These are phyloP conservation scores for Saccharomyces paradoxus DNA, from an alignment of 805 yeast species.

Conservation along the genomic window DNA sequence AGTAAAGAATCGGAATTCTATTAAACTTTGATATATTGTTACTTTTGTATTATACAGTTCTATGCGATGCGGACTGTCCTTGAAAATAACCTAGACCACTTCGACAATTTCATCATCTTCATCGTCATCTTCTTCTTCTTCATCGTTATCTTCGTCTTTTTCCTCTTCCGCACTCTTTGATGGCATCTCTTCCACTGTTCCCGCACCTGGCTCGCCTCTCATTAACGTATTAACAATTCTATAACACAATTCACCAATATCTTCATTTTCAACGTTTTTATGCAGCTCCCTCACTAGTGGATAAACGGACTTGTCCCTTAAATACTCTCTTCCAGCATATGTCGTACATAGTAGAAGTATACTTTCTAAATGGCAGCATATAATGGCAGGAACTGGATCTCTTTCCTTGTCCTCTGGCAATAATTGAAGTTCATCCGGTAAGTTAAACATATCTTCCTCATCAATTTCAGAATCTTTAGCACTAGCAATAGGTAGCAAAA, in stretches of 20 bases:
- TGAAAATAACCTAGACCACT: slow-evolving; percentile 19
- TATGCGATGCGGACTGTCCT: background rate
- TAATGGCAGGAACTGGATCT: slow-evolving; percentile 61
- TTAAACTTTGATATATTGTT: background rate
- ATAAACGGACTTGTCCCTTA: slow-evolving; percentile 78
- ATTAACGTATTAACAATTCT: slow-evolving; percentile 80
- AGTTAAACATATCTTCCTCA: slow-evolving; percentile 75
- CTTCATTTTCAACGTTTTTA: slow-evolving; percentile 41
- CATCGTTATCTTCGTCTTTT: slow-evolving; percentile 30
- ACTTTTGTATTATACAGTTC: background rate
- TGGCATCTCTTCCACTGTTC: slow-evolving; percentile 40
- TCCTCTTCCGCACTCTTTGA: slow-evolving; percentile 42
- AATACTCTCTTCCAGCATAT: slow-evolving; percentile 57
- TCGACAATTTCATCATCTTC: slow-evolving; percentile 30
- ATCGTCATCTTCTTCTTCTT: slow-evolving; percentile 18
- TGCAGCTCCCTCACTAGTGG: slow-evolving; percentile 82
- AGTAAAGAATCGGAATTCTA: background rate
- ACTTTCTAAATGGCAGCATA: slow-evolving; percentile 70
- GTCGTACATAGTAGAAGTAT: slow-evolving; percentile 74
- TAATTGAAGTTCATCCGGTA: slow-evolving; percentile 83
- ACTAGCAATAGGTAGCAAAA: slow-evolving; percentile 72
- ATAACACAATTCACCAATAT: slow-evolving; percentile 64
- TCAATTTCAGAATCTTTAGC: slow-evolving; percentile 63
- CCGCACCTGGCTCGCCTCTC: slow-evolving; percentile 69
- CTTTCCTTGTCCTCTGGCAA: slow-evolving; percentile 66